Base-by-base conservation (phyloP, 1,284 basidiomycete genomes). In the Irpex rosettiformis region DNA sequence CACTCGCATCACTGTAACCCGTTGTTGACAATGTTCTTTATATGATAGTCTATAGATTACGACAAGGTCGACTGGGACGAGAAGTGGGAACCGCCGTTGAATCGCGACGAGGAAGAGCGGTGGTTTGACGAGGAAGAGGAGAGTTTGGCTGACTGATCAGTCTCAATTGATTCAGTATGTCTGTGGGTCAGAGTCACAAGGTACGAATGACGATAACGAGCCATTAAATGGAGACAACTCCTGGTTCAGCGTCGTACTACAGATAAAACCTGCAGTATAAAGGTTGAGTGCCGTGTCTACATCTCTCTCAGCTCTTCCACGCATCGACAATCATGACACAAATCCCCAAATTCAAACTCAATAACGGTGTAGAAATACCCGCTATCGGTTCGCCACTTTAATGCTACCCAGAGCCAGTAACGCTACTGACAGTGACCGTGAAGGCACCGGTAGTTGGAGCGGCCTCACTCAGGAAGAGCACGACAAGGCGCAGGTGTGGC, bases 91-190 rank as follows among this genome's bases (percentile, higher is more conserved):
- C 70, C 63, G 18, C 82, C 84, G 21, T 75, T 81, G 59, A 85
- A 87, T 57, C 72, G 81, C 64, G 84, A 86, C 47, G 77, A 77
- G 7, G 83, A 92, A 69, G 89, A 91, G 47, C 73, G 77, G 29
- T 92, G 91, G 86, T 92, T 91, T 71, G 84, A 89, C 57, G 83
- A 86, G 13, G 85, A 87, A 61, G 85, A 86, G 48, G 82, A 82
- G 58, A 64, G 66, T 55, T 55, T 40, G 54, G 43, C 53, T 61
- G 55, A 57, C 56, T 55, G 54, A 47, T 47, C 43, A n/a, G 7
- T n/a, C 11, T 37, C 30, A 37, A 37, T 37, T 37, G 8, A 8
- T 37, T 37, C 16, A 10, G 30, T 8, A 3, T 37, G 10, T 37
- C 30, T 37, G 8, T 37, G 30, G 3, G 4, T 11, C 7, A 45